phyloP scores from a whole-genome alignment of 352 stramenopile genomes.

The Aphanomyces invadans region DNA sequence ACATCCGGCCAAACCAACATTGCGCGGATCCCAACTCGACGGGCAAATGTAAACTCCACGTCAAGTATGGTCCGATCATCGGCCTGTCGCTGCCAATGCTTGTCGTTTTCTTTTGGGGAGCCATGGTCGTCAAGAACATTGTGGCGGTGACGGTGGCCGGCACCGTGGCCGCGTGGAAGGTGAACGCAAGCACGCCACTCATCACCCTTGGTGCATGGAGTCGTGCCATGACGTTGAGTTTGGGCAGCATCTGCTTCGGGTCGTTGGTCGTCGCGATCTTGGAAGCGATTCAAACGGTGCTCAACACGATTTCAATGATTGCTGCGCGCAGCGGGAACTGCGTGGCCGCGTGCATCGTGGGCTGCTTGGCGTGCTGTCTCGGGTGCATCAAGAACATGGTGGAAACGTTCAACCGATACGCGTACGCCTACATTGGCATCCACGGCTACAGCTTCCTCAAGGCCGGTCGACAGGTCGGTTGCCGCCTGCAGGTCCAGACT shows the following conservation, averaged over 20 bases:
- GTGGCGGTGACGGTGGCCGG: conserved; percentile 86
- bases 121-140: conserved; percentile 82
- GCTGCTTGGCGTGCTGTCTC: conserved; percentile 69
- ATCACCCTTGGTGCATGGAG: conserved; percentile 71
- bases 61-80: conserved; percentile 40
- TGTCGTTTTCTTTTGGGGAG: conserved; percentile 90
- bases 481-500: neutral
- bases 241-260: conserved; percentile 91
- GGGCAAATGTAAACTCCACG: conserved; percentile 42
- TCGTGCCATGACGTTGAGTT: conserved; percentile 77
- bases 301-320: conserved; percentile 57
- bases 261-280: conserved; percentile 87
- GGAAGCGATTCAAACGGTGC: conserved; percentile 65
- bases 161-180: conserved; percentile 88
- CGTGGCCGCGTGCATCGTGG: conserved; percentile 57
- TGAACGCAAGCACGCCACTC: conserved; percentile 54
- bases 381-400: conserved; percentile 73
- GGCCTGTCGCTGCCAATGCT: conserved; percentile 82
- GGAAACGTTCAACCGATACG: conserved; percentile 88
- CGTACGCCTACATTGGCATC: conserved; percentile 80
- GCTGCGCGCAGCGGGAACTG: conserved; percentile 63
- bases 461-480: conserved; percentile 41
- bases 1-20: conserved; percentile 33
- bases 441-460: conserved; percentile 83
- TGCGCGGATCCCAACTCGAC: conserved; percentile 40